Evolutionary conservation across 1,284 basidiomycete genomes (phyloP).

Genomic region (Psilocybe mexicana): DNA sequence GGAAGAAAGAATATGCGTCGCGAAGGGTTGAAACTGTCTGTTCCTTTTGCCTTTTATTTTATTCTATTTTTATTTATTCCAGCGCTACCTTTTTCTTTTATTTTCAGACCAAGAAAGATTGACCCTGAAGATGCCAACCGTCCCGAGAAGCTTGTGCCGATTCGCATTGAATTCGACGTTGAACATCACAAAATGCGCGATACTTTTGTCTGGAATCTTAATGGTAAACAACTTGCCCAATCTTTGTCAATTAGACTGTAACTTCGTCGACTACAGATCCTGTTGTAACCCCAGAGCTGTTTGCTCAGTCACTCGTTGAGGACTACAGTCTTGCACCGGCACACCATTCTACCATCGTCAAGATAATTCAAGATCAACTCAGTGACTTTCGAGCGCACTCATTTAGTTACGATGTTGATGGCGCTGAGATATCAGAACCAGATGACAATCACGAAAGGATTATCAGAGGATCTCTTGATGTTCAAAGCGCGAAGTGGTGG

Average conservation of each 20-base stretch:
- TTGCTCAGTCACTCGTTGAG: constrained; percentile 89
- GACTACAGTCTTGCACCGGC: constrained; percentile 81
- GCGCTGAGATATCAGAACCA: constrained; percentile 25
- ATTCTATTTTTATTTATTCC: constrained; percentile 10
- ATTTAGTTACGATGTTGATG: constrained; percentile 45
- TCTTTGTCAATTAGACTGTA: too few species aligned
- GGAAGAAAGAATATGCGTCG: constrained; percentile 57
- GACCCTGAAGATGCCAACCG: constrained; percentile 57
- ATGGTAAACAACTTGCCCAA: constrained; percentile 54
- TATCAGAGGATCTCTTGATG: constrained; percentile 49
- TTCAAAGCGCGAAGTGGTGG: constrained; percentile 67
- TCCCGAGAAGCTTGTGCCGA: constrained; percentile 85
- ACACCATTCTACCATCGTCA: constrained; percentile 78
- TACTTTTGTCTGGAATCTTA: constrained; percentile 96
- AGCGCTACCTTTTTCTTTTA: constrained; percentile 10
- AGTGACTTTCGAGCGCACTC: constrained; percentile 76
- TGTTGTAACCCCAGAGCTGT: constrained; percentile 85
- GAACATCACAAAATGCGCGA: constrained; percentile 92
- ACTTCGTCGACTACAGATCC: constrained; percentile 56
- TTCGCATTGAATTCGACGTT: constrained; percentile 93
- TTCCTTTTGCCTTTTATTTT: constrained; percentile 26
- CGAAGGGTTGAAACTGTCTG: constrained; percentile 74
- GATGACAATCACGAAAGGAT: constrained; percentile 17
- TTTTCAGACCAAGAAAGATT: constrained; percentile 60
- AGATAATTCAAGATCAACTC: constrained; percentile 86